Base-by-base conservation (phyloP, 2,329 filamentous ascomycete species). In the Aspergillus pseudoterreus region DNA sequence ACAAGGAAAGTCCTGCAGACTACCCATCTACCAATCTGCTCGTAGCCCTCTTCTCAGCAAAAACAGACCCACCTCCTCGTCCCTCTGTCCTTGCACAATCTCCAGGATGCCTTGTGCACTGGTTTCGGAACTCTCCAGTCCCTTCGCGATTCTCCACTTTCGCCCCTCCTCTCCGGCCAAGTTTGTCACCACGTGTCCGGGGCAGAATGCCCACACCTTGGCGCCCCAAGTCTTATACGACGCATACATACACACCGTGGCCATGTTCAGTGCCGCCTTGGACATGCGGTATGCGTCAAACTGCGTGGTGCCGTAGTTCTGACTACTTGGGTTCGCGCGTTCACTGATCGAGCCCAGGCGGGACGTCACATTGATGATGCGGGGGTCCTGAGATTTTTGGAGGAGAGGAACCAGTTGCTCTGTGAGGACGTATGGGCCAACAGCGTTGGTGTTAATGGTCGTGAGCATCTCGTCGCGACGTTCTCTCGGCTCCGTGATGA, bases 311-410 rank as follows among this genome's bases (percentile, higher is more conserved):
- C 19, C 3, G 39, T 50, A 56, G 21, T 30, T 1, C 1, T 9
- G 3, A 24, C 27, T 19, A 17, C 33, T 19, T 17, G 19, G 12
- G 39, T 47, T 21, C 6, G 45, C 19, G 15, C n/a, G n/a, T n/a
- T 2, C 35, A 19, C 4, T 47, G 38, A 19, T 56, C 58, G 4
- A 4, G 22, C 71, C 71, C 6, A 71, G 50, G 1, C 32, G 53
- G n/a, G 65, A 69, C 2, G 62, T 63, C 3, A 74, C 59, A 24
- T 73, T 68, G 52, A 75, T 65, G 39, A 71, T 55, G 57, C 45
- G 66, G 30, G 55, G 63, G 14, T 55, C 48, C 2, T 57, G 48
- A 2, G 69, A 70, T 19, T 62, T 61, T 6, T 63, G 56, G 6
- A 75, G 56, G 0, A 73, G 60, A 0, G 66, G 69, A 2, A 61